Evolutionary conservation across 805 yeast species (phyloP).

Genomic region (Metschnikowia reukaufii): DNA sequence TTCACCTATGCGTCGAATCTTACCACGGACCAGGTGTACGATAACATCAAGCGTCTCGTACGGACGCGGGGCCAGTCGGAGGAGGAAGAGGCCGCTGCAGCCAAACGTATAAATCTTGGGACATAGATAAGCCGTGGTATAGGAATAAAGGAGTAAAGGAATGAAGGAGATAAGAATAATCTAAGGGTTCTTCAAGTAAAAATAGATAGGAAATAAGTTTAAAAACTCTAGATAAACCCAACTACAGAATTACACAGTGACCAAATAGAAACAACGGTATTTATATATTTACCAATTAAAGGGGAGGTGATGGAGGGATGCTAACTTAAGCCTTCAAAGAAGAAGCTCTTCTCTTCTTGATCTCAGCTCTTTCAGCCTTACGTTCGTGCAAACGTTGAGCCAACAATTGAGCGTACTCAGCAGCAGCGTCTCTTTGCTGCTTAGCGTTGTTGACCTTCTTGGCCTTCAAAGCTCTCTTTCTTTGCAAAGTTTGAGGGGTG

Average conservation of each 20-base stretch:
- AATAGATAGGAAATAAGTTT: not conserved
- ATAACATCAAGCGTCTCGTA: conserved; percentile 54
- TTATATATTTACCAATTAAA: conserved; percentile 20
- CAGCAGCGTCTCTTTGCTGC: conserved; percentile 99
- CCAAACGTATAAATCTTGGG: conserved; percentile 8
- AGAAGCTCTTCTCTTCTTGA: conserved; percentile 99
- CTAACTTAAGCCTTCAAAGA: conserved; percentile 80
- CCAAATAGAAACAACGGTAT: conserved; percentile 18
- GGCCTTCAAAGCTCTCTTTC: conserved; percentile 96
- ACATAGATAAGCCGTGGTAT: too few relatives aligned
- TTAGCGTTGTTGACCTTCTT: conserved; percentile 95
- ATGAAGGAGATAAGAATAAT: too few relatives aligned
- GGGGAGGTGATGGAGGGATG: conserved; percentile 17
- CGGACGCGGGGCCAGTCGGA: conserved; percentile 24
- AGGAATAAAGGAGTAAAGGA: not conserved
- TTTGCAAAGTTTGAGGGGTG: conserved; percentile 98
- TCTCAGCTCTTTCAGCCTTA: conserved; percentile 98
- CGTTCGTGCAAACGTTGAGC: conserved; percentile 98
- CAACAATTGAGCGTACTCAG: conserved; percentile 98
- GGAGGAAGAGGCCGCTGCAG: conserved; percentile 12
- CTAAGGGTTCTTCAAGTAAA: not conserved
- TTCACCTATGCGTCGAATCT: conserved; percentile 47
- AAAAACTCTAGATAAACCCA: not conserved
- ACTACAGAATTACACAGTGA: not conserved
- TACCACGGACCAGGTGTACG: conserved; percentile 58